phyloP scores from a whole-genome alignment of 768 basidiomycete genomes.

The Lactarius quietus region DNA sequence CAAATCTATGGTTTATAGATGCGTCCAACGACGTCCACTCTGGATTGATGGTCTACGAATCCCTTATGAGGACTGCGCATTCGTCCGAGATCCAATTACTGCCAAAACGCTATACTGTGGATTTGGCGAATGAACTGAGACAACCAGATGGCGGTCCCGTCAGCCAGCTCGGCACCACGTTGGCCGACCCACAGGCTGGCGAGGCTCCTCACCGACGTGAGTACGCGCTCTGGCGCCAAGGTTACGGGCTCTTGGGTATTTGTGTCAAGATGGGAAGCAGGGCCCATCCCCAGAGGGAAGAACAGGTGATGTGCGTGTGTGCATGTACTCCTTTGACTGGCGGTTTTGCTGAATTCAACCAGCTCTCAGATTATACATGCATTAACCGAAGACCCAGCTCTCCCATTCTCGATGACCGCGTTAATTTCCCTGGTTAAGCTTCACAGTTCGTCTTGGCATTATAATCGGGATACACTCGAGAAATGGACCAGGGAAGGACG shows the following conservation, averaged over 20 bases:
- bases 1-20: conserved; percentile 35
- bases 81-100: conserved; percentile 26
- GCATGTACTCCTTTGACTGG: background rate
- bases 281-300: conserved; percentile 42
- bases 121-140: conserved; percentile 28
- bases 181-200: background rate
- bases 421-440: conserved; percentile 38
- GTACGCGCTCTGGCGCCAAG: conserved; percentile 43
- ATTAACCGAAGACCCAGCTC: conserved; percentile 37
- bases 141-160: background rate
- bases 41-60: conserved; percentile 43
- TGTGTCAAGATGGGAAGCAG: conserved; percentile 37
- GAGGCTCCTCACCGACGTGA: conserved; percentile 37
- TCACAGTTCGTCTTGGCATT: conserved; percentile 42
- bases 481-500: conserved; percentile 23
- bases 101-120: conserved; percentile 29
- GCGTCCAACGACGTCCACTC: conserved; percentile 52
- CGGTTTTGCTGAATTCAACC: background rate
- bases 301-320: conserved; percentile 47
- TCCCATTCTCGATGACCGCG: conserved; percentile 37
- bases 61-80: conserved; percentile 35
- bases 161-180: background rate
- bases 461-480: conserved; percentile 40
- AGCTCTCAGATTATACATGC: conserved; percentile 46
- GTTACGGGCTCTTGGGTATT: conserved; percentile 37